Evolutionary conservation across 768 basidiomycete genomes (phyloP).

Genomic region (Calocybe gangraenosa): DNA sequence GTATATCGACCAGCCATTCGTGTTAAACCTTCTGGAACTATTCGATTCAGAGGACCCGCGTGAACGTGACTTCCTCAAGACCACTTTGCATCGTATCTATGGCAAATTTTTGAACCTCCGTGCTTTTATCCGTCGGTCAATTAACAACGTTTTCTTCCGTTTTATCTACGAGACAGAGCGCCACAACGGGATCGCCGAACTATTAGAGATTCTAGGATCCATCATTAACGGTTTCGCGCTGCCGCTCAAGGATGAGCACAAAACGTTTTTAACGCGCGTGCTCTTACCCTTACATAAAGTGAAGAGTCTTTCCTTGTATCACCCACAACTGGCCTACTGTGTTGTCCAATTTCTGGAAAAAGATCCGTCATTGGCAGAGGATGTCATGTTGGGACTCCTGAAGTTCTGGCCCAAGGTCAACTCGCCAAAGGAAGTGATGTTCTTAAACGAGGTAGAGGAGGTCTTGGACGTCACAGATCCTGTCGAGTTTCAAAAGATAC

Average conservation of each 20-base stretch:
- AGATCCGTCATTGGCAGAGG: conserved; percentile 86
- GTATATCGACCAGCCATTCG: conserved; percentile 94
- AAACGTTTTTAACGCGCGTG: conserved; percentile 91
- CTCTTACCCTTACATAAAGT: conserved; percentile 97
- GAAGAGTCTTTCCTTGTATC: conserved; percentile 95
- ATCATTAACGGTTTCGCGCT: conserved; percentile 99
- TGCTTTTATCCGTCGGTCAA: conserved; percentile 96
- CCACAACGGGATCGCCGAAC: conserved; percentile 98
- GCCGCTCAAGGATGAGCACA: conserved; percentile 98
- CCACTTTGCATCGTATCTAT: conserved; percentile 97
- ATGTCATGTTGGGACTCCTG: conserved; percentile 94
- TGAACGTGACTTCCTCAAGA: conserved; percentile 99
- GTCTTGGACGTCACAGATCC: conserved; percentile 98
- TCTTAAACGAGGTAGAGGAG: conserved; percentile 98
- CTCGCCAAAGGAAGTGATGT: conserved; percentile 99
- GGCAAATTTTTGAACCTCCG: conserved; percentile 99
- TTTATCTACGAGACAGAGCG: conserved; percentile 99
- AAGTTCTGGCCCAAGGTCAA: conserved; percentile 99
- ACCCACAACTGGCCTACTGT: conserved; percentile 99
- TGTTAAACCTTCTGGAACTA: conserved; percentile 92
- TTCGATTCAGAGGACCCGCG: conserved; percentile 99
- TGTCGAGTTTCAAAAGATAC: conserved; percentile 93
- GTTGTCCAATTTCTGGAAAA: conserved; percentile 99
- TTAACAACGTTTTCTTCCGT: conserved; percentile 99
- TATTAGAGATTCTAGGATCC: conserved; percentile 95